Evolutionary conservation across 2,329 filamentous ascomycete genomes (phyloP), one percentile per base, ranked within the genome.

Genomic region (Exophiala aquamarina): DNA sequence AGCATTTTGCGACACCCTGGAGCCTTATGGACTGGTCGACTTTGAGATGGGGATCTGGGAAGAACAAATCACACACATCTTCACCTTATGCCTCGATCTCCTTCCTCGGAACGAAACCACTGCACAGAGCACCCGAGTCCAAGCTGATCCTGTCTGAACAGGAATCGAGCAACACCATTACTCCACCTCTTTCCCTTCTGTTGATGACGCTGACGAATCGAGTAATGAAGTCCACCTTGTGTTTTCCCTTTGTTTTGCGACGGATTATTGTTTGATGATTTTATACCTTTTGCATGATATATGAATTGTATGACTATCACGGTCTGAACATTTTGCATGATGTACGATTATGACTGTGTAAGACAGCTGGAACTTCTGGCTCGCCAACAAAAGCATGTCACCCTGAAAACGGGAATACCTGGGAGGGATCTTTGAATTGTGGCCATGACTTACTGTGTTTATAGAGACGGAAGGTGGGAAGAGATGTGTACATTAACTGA

Each of bases 41-140:
- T 98, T 97, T 66, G 87, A 97, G 62, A 94, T 95, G 72, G 93
- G 93, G 7, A 88, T 97, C 19, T 94, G 89, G 81, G 93, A 97
- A 69, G 91, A 97, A 64, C 83, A 88, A 63, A 96, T 97, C 59
- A 81, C 93, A 59, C 79, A 81, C 49, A 54, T 56, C 14, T 58
- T 59, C 36, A 50, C 41, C 2, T 40, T 55, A 26, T 46, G 49
- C 19, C 44, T 54, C 18, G 45, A 54, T 19, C 47, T 43, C 17
- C 42, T 58, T 8, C 40, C 52, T 28, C 31, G 31, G 3, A 21
- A 26, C 31, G 52, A 44, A 7, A 14, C 36, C 13, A 29, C 28
- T 18, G 15, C 40, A 13, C 41, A 40, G 14, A 23, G 19, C 15
- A 31, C 20, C 19, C 41, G 28, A 41, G 44, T 15, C 18, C 48